Conservation (phyloP, 805 yeast species). For the Soucietia sequanensis region DNA sequence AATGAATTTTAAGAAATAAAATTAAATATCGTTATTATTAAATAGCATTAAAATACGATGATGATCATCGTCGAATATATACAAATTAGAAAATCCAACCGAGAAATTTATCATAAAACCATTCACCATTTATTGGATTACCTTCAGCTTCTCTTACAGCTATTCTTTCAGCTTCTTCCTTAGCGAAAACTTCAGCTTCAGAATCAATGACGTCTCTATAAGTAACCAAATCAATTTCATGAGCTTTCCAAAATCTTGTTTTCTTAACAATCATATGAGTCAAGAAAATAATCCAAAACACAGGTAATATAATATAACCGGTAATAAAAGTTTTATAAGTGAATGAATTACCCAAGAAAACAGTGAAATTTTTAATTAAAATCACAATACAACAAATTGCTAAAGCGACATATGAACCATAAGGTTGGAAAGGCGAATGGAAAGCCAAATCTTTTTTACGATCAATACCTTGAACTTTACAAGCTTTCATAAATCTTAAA, state of each 20-base stretch:
- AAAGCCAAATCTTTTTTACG: conserved; percentile 47
- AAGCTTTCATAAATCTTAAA: conserved; percentile 58
- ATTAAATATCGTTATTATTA: too few species aligned
- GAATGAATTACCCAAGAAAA: conserved; percentile 56
- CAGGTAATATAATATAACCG: conserved; percentile 75
- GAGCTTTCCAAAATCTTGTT: not conserved
- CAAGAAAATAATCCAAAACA: conserved; percentile 1
- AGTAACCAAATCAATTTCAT: conserved; percentile 27
- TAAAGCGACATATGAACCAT: conserved; percentile 60
- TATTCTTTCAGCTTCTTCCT: conserved; percentile 29
- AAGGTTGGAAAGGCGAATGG: conserved; percentile 62
- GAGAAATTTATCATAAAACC: conserved; percentile 48
- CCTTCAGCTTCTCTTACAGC: conserved; percentile 43
- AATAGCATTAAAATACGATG: too few species aligned
- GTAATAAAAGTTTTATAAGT: conserved; percentile 69
- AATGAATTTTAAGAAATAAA: too few species aligned
- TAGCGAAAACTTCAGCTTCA: conserved; percentile 44
- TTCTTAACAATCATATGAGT: not conserved
- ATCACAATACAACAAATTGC: conserved; percentile 53
- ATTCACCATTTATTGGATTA: conserved; percentile 39
- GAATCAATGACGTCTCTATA: conserved; percentile 55
- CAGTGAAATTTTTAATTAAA: conserved; percentile 69
- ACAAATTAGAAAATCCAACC: conserved; percentile 52
- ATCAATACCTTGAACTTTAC: conserved; percentile 51
- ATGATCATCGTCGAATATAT: too few species aligned